Conservation (phyloP, 257 asterid species). For the Coffea canephora region DNA sequence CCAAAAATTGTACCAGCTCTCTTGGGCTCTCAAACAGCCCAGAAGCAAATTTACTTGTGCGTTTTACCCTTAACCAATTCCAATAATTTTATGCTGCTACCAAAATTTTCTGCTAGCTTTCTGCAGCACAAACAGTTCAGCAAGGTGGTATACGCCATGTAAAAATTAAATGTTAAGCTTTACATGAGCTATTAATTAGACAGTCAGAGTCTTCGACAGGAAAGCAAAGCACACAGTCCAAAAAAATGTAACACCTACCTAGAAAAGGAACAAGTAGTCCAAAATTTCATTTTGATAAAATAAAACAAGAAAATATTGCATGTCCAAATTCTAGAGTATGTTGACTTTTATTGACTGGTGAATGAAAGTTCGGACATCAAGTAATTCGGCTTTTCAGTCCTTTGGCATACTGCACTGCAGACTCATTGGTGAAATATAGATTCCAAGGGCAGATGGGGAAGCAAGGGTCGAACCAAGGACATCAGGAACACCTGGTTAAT, state of each 20-base stretch:
- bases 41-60: no score
- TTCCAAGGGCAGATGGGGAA: no score
- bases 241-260: background rate
- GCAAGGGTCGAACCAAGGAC: no score
- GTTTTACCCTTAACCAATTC: no score
- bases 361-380: background rate
- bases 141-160: background rate
- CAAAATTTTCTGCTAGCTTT: no score
- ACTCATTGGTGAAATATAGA: background rate
- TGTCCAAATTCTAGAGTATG: background rate
- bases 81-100: no score
- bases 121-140: no score
- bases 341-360: background rate
- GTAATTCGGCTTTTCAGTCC: background rate
- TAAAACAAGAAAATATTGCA: background rate
- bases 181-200: no score
- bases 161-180: background rate
- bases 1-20: no score
- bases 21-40: no score
- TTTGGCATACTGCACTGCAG: background rate
- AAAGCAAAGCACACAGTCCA: background rate
- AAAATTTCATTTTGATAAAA: background rate
- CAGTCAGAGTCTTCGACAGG: background rate
- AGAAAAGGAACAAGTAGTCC: background rate
- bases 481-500: no score